A percentile compares a stretch with the other conserved stretches of the same genome.
These are phyloP conservation scores for Pseudonectria buxi DNA, from an alignment of 2,329 filamentous ascomycete genomes.

Conservation along the genomic window DNA sequence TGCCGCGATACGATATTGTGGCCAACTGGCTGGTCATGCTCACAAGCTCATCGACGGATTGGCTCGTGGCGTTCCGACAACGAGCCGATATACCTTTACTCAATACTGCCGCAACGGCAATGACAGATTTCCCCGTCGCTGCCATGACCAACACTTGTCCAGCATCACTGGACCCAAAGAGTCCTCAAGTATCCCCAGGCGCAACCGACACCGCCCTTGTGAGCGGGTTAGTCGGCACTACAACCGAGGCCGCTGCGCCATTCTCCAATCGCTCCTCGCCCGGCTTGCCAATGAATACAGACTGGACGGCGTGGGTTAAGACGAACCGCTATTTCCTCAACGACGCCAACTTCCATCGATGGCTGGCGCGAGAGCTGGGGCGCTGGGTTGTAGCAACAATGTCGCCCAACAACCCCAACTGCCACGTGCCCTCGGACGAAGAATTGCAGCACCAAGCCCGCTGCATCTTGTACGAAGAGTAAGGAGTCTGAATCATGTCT, in stretches of 20 bases:
- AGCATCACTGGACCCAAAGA: too few species aligned
- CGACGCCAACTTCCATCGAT: constrained; percentile 20
- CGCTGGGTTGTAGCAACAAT: constrained; percentile 22
- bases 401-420: constrained; percentile 25
- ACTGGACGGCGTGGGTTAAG: neutral
- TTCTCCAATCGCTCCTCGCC: neutral
- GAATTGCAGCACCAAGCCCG: constrained; percentile 29
- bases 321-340: constrained; percentile 14
- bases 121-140: neutral
- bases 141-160: too few species aligned
- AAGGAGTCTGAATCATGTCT: constrained; percentile 9
- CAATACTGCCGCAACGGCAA: neutral
- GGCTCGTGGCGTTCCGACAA: constrained; percentile 6
- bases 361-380: constrained; percentile 15
- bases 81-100: neutral
- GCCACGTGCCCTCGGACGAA: constrained; percentile 27
- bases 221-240: too few species aligned
- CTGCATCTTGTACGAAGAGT: constrained; percentile 26
- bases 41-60: constrained; percentile 3
- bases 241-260: neutral
- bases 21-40: constrained; percentile 5
- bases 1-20: constrained; percentile 9
- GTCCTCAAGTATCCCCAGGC: too few species aligned
- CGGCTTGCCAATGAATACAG: neutral
- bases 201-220: too few species aligned